Evolutionary conservation across 805 yeast genomes (phyloP), one percentile per base, ranked within the genome.

Genomic region (Candida sanyiensis): DNA sequence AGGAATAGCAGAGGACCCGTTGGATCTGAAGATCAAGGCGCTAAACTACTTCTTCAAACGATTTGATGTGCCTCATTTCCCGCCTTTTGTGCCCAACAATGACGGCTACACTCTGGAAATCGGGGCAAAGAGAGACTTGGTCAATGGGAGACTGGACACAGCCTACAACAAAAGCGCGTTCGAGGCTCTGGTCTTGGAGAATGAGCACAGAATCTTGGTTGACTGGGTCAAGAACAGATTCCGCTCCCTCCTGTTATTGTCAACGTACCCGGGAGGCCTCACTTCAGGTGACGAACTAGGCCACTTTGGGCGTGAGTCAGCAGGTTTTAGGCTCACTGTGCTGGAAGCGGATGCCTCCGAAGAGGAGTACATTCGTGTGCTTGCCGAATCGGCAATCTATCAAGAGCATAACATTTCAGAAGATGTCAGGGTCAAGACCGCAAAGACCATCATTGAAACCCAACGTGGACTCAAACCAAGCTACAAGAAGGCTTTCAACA

Each of bases 151-250:
- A 47, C 60, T 81, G 39, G 88, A 82, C 51, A 45, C 57, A 11
- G 63, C 74, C 47, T 82, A 80, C 52, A 77, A 78, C 53, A 57
- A 66, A 30, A 37, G 45, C 0, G 65, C 55, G 25, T 76, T 82
- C 48, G 64, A 66, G 35, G 44, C 51, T 8, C 46, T 59, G 7
- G 44, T 81, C 30, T 39, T 64, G n/a, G 45, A 59, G 11, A 85
- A 81, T 55, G 80, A 79, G 40, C 78, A 80, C 52, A 64, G 88
- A 19, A 76, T 82, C 10, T 62, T 80, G 40, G 68, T 78, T 15
- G 89, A 82, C 52, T 82, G 77, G 70, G 54, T 66, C 33, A 80
- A 79, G 51, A 82, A 82, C 63, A 73, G 75, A 57, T 80, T 79
- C 56, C 63, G 90, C 39, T 64, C 83, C 2, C 56, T 73, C 50